These are phyloP conservation scores for Cocos nucifera DNA, from an alignment of 176 grass and related monocot genomes.

Conservation along the genomic window DNA sequence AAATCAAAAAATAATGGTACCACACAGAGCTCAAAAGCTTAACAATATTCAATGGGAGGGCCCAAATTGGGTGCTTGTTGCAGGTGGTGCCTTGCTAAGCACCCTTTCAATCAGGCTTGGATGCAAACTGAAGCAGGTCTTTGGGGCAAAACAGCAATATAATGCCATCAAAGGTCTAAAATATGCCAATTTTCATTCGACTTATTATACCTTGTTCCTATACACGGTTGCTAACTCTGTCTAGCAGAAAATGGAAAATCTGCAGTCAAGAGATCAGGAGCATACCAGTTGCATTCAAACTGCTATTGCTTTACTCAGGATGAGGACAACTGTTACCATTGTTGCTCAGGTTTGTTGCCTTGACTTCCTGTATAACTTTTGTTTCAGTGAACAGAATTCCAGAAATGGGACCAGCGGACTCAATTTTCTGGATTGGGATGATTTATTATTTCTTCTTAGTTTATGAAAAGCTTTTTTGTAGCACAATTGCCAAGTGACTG, in stretches of 20 bases:
- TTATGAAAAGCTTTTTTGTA: too few relatives aligned
- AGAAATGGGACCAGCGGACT: too few relatives aligned
- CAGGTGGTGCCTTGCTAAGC: slow-evolving; percentile 68
- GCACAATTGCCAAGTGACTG: too few relatives aligned
- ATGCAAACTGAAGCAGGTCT: slow-evolving; percentile 75
- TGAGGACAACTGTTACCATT: slow-evolving; percentile 46
- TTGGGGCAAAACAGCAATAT: slow-evolving; percentile 48
- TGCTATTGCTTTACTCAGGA: slow-evolving; percentile 44
- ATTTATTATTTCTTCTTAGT: too few relatives aligned
- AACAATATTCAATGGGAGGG: slow-evolving; percentile 54
- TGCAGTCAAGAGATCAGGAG: slow-evolving; percentile 41
- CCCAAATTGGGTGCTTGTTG: slow-evolving; percentile 89
- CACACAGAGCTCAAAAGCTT: slow-evolving; percentile 40
- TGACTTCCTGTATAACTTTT: slow-evolving; percentile 1
- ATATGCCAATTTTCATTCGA: slow-evolving; percentile 5
- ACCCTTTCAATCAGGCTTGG: slow-evolving; percentile 69
- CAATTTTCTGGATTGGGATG: too few relatives aligned
- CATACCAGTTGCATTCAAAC: slow-evolving; percentile 49
- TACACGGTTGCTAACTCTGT: not conserved
- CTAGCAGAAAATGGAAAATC: slow-evolving; percentile 32
- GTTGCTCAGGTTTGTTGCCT: slow-evolving; percentile 47
- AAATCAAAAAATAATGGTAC: slow-evolving; percentile 52
- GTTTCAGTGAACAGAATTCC: too few relatives aligned
- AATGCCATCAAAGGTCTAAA: slow-evolving; percentile 48
- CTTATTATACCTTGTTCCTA: slow-evolving; percentile 4